Evolutionary conservation across 2,329 filamentous ascomycete species (phyloP).

Genomic region (Colletotrichum coccodes): DNA sequence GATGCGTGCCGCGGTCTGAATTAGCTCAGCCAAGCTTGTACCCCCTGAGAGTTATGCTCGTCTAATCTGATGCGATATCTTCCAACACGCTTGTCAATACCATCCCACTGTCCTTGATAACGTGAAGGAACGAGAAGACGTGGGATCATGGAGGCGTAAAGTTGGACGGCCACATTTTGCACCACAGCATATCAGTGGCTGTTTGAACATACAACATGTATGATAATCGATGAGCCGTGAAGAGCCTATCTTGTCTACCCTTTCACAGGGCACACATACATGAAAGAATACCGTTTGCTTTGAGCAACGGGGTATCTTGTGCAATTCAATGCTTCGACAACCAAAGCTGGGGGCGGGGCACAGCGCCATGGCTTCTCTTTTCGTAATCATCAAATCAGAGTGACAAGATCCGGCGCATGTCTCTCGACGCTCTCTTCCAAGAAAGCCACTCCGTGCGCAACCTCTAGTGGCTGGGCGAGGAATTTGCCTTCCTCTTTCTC

Average conservation of each 20-base stretch:
- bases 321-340: constrained; percentile 17
- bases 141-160: too few relatives aligned
- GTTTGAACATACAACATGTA: neutral
- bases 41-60: too few relatives aligned
- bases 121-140: neutral
- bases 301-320: constrained; percentile 4
- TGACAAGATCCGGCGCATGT: constrained; percentile 56
- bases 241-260: neutral
- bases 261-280: neutral
- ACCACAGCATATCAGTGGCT: neutral
- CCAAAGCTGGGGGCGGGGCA: neutral
- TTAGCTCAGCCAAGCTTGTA: neutral
- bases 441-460: constrained; percentile 63
- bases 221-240: neutral
- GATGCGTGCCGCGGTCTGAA: neutral
- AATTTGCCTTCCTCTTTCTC: constrained; percentile 45
- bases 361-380: neutral
- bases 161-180: too few relatives aligned
- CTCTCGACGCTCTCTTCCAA: constrained; percentile 65
- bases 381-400: constrained; percentile 37
- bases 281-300: neutral
- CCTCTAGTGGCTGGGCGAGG: constrained; percentile 54
- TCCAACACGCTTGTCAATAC: too few relatives aligned
- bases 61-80: too few relatives aligned
- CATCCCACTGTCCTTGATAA: neutral